These are phyloP conservation scores for Lecanicillium sp. DNA, from an alignment of 2,329 filamentous ascomycete genomes.

Conservation along the genomic window DNA sequence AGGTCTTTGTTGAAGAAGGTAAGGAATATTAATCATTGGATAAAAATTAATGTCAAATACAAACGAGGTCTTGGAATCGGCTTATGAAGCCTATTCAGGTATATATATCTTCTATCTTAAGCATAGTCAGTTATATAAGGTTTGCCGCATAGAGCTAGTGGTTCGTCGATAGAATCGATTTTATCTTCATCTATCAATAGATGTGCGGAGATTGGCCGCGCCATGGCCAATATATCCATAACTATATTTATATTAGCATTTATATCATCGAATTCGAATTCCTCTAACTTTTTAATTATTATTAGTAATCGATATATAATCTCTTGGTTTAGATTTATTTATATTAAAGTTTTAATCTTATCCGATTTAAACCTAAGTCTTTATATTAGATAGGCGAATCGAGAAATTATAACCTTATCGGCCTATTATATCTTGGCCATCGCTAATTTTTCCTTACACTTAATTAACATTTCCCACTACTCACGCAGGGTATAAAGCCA, in stretches of 20 bases:
- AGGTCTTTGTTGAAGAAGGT: not conserved
- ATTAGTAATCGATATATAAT: slow-evolving; percentile 6
- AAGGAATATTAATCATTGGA: slow-evolving; percentile 1
- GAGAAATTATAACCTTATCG: slow-evolving; percentile 12
- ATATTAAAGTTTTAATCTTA: slow-evolving; percentile 10
- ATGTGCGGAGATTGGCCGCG: not conserved
- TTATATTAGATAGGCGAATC: slow-evolving; percentile 11
- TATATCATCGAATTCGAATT: slow-evolving; percentile 1
- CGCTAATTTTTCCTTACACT: slow-evolving; percentile 7
- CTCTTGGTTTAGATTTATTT: slow-evolving; percentile 7
- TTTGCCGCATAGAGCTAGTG: not conserved
- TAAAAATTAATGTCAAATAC: not conserved
- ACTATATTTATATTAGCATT: not conserved
- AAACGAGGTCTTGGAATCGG: not conserved
- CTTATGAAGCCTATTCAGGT: not conserved
- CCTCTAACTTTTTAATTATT: slow-evolving; percentile 3
- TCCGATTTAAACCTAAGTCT: slow-evolving; percentile 11
- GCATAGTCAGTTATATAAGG: not conserved
- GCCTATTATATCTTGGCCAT: slow-evolving; percentile 3
- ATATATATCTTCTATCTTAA: not conserved
- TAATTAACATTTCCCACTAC: slow-evolving; percentile 10
- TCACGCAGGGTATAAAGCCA: slow-evolving; percentile 15
- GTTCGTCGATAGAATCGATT: not conserved
- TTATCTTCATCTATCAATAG: not conserved
- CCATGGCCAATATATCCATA: not conserved